Percentiles rank a stretch among this genome's conserved stretches.
phyloP scores from a whole-genome alignment of 2,329 filamentous ascomycete genomes.

The Fusarium nisikadoi region DNA sequence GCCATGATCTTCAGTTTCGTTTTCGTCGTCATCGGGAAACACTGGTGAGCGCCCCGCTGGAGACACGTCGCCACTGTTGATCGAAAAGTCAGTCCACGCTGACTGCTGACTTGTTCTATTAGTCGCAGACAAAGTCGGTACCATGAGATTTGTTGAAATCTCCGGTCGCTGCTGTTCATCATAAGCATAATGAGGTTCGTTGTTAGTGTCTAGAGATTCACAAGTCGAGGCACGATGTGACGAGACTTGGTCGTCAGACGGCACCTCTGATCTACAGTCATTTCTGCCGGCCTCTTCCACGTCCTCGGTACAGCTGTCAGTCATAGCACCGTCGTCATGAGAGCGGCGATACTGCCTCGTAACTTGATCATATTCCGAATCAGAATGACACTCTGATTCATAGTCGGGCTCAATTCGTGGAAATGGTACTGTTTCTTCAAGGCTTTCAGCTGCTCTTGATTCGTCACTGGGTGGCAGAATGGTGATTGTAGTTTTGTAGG shows the following conservation, averaged over 20 bases:
- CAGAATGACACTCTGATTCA: conserved; percentile 54
- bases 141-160: conserved; percentile 57
- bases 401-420: conserved; percentile 50
- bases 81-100: conserved; percentile 69
- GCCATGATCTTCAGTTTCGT: conserved; percentile 45
- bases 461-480: conserved; percentile 57
- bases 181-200: conserved; percentile 43
- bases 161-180: conserved; percentile 48
- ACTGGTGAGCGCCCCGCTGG: conserved; percentile 46
- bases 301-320: conserved; percentile 51
- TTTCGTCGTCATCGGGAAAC: conserved; percentile 42
- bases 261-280: conserved; percentile 44
- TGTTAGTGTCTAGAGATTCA: conserved; percentile 52
- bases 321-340: conserved; percentile 48
- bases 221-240: conserved; percentile 54
- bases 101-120: conserved; percentile 66
- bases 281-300: conserved; percentile 47
- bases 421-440: conserved; percentile 46
- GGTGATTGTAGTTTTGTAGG: conserved; percentile 59
- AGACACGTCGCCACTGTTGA: conserved; percentile 62
- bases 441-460: conserved; percentile 8
- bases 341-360: conserved; percentile 39
- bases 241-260: conserved; percentile 44
- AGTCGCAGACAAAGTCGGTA: conserved; percentile 58
- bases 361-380: conserved; percentile 45